Conservation (phyloP, 2,329 filamentous ascomycete genomes). For the Fonsecaea pugnacius region DNA sequence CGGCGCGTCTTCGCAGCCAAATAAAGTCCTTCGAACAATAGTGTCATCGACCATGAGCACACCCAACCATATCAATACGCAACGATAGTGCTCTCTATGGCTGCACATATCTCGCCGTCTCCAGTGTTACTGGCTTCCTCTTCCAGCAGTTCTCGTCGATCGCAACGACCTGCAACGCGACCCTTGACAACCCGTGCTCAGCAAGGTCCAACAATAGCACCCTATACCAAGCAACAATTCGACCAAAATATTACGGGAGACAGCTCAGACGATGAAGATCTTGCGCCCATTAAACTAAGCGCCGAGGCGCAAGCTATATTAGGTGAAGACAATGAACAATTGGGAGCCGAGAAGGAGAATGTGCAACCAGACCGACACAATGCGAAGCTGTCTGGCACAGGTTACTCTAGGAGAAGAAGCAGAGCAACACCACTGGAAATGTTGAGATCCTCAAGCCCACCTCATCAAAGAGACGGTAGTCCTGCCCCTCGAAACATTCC, state of each 20-base stretch:
- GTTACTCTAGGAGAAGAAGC: conserved; percentile 24
- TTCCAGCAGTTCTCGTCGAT: conserved; percentile 43
- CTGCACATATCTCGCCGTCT: conserved; percentile 44
- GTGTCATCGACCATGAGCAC: conserved; percentile 24
- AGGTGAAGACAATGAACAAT: conserved; percentile 60
- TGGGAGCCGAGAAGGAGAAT: conserved; percentile 43
- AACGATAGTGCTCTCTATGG: conserved; percentile 35
- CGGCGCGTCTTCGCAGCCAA: conserved; percentile 16
- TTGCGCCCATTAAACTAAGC: conserved; percentile 89
- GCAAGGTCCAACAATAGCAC: conserved; percentile 6
- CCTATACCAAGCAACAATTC: conserved; percentile 4
- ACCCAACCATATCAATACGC: conserved; percentile 25
- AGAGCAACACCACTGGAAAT: conserved; percentile 33
- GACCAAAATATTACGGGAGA: conserved; percentile 61
- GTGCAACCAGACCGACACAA: conserved; percentile 19
- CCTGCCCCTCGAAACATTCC: conserved; percentile 50
- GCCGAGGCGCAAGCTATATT: conserved; percentile 87
- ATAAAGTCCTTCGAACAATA: conserved; percentile 1
- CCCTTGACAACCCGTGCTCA: conserved; percentile 18
- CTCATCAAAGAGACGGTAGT: conserved; percentile 47
- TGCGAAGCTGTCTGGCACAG: conserved; percentile 5
- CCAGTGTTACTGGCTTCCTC: conserved; percentile 45
- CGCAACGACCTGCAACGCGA: conserved; percentile 42
- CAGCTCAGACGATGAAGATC: conserved; percentile 93
- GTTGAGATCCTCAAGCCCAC: conserved; percentile 45